Evolutionary conservation across 2,329 filamentous ascomycete genomes (phyloP).

Genomic region (Aspergillus clavatus): DNA sequence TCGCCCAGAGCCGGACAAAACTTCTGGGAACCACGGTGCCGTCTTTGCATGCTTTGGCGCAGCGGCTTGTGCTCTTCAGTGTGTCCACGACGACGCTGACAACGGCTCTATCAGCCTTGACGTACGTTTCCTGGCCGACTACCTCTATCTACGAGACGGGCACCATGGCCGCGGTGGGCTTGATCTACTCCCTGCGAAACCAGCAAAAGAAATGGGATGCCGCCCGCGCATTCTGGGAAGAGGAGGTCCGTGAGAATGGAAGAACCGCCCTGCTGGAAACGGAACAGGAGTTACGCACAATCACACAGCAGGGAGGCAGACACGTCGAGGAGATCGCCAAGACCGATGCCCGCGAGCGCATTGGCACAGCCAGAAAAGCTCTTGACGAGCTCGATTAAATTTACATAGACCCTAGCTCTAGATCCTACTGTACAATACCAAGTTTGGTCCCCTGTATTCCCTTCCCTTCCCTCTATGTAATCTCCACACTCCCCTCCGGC

Average conservation of each 20-base stretch:
- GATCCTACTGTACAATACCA: conserved; percentile 10
- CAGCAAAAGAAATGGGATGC: conserved; percentile 57
- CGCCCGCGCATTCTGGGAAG: conserved; percentile 50
- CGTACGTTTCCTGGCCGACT: conserved; percentile 51
- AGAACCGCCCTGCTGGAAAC: conserved; percentile 51
- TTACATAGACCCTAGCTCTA: conserved; percentile 1
- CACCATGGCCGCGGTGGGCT: conserved; percentile 54
- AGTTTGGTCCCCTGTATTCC: not conserved
- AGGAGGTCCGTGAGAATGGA: conserved; percentile 53
- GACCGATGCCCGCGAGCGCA: conserved; percentile 39
- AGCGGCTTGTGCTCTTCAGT: conserved; percentile 70
- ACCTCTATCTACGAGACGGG: conserved; percentile 54
- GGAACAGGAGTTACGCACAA: conserved; percentile 46
- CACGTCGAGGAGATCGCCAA: conserved; percentile 35
- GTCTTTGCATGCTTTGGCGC: conserved; percentile 66
- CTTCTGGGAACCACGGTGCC: conserved; percentile 64
- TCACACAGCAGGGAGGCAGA: conserved; percentile 45
- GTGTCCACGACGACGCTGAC: conserved; percentile 65
- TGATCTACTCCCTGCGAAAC: conserved; percentile 53
- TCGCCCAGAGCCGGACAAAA: conserved; percentile 64
- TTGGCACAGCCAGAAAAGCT: conserved; percentile 45
- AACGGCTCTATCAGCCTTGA: conserved; percentile 51
- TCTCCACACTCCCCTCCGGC: conserved; percentile 43
- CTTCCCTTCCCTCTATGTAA: conserved; percentile 18
- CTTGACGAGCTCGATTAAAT: conserved; percentile 34